phyloP scores from a whole-genome alignment of 192 early-diverging fungal genomes.

The Coemansia sp. region DNA sequence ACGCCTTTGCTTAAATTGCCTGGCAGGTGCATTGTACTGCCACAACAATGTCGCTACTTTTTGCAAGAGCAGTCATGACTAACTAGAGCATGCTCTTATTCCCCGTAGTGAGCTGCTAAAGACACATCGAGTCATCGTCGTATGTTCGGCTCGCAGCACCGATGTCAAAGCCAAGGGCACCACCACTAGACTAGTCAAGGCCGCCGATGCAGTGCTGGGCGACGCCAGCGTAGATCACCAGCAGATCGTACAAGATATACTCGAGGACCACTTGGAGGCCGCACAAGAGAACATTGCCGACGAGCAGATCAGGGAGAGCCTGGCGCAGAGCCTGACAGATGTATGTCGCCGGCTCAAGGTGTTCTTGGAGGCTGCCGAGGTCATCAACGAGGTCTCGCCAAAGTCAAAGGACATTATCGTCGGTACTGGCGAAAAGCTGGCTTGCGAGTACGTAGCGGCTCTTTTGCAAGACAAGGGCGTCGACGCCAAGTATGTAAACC shows the following conservation, averaged over 20 bases:
- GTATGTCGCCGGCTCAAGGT: constrained; percentile 76
- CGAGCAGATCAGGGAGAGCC: constrained; percentile 52
- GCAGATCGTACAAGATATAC: constrained; percentile 80
- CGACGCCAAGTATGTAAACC: constrained; percentile 78
- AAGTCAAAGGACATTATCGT: constrained; percentile 94
- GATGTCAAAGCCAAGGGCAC: constrained; percentile 87
- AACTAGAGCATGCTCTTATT: neutral
- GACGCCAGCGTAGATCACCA: constrained; percentile 53
- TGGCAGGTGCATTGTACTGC: neutral
- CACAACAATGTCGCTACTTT: neutral
- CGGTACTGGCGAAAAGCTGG: constrained; percentile 90
- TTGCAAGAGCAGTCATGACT: neutral
- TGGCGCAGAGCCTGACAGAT: constrained; percentile 64
- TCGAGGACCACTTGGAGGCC: constrained; percentile 74
- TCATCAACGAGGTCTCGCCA: constrained; percentile 96
- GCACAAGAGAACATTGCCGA: constrained; percentile 58
- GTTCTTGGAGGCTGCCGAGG: constrained; percentile 91
- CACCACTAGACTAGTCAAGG: constrained; percentile 66
- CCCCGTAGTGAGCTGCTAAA: constrained; percentile 64
- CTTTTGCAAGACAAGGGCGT: constrained; percentile 77
- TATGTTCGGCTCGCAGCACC: constrained; percentile 93
- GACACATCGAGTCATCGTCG: constrained; percentile 79
- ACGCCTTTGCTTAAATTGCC: constrained; percentile 3
- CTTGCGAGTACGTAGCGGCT: constrained; percentile 85
- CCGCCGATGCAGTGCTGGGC: constrained; percentile 49